Evolutionary conservation across 163 green algal species (phyloP).

Genomic region (Chlorella variabilis): DNA sequence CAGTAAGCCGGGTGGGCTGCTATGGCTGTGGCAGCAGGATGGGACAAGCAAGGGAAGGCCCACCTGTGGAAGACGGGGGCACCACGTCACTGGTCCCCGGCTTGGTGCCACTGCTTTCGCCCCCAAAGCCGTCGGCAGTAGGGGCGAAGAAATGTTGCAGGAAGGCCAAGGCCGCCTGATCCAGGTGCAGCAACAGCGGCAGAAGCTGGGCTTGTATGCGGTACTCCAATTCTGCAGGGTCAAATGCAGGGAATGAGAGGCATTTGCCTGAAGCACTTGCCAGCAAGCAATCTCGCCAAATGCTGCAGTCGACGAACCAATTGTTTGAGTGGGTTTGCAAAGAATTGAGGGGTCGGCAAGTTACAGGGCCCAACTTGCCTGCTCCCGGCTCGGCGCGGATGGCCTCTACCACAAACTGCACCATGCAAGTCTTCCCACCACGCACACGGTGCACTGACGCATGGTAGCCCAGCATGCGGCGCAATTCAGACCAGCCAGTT

Average conservation of each 20-base stretch:
- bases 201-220: conserved; percentile 55
- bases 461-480: conserved; percentile 50
- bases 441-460: conserved; percentile 12
- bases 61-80: no score
- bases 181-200: conserved; percentile 63
- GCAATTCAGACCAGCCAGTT: conserved; percentile 32
- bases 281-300: no score
- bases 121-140: not conserved
- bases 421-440: conserved; percentile 8
- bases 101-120: not conserved
- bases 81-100: no score
- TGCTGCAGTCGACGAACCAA: no score
- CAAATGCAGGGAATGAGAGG: not conserved
- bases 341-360: no score
- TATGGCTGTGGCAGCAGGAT: no score
- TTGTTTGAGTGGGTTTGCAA: no score
- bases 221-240: conserved; percentile 49
- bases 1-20: no score
- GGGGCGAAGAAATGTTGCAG: conserved; percentile 48
- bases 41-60: no score
- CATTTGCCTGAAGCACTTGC: no score
- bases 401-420: conserved; percentile 60
- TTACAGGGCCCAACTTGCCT: no score
- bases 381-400: conserved; percentile 40
- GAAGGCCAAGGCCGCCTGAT: conserved; percentile 65